Percentiles rank a stretch among this genome's conserved stretches.
Conservation (phyloP, 2,329 filamentous ascomycete genomes). For the Diaporthe longicolla region DNA sequence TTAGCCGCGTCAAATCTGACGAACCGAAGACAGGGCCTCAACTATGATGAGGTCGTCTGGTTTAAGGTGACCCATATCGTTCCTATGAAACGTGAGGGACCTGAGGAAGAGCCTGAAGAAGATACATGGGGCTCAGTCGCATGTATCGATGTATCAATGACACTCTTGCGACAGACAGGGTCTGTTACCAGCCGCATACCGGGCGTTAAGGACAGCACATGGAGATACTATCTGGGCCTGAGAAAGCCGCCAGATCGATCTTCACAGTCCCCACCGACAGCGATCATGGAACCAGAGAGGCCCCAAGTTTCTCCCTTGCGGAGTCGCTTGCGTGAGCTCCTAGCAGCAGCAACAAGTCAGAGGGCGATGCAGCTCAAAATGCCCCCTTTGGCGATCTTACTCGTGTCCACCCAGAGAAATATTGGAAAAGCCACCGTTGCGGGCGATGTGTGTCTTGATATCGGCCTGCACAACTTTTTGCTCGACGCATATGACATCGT, state of each 20-base stretch:
- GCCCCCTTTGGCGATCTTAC: conserved; percentile 87
- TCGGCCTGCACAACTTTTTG: conserved; percentile 89
- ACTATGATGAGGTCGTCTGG: conserved; percentile 82
- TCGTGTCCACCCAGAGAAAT: conserved; percentile 92
- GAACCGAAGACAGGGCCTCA: conserved; percentile 50
- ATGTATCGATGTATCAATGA: conserved; percentile 86
- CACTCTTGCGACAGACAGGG: conserved; percentile 92
- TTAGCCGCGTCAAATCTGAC: conserved; percentile 59
- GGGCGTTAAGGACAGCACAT: conserved; percentile 80
- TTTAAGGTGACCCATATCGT: conserved; percentile 88
- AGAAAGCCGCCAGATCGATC: conserved; percentile 73
- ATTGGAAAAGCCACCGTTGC: conserved; percentile 92
- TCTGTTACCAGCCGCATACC: conserved; percentile 87
- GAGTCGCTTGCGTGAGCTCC: conserved; percentile 83
- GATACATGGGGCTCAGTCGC: conserved; percentile 89
- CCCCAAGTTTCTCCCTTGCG: conserved; percentile 72
- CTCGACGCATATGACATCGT: conserved; percentile 95
- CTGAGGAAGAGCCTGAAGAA: conserved; percentile 73
- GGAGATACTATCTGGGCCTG: conserved; percentile 91
- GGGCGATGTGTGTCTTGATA: conserved; percentile 83
- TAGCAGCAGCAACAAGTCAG: conserved; percentile 89
- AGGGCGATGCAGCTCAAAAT: conserved; percentile 89
- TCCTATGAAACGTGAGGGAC: conserved; percentile 64
- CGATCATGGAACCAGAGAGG: conserved; percentile 61
- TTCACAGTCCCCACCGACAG: conserved; percentile 55